Conservation (phyloP, 441 rosid species). For the Macaranga tanarius region DNA sequence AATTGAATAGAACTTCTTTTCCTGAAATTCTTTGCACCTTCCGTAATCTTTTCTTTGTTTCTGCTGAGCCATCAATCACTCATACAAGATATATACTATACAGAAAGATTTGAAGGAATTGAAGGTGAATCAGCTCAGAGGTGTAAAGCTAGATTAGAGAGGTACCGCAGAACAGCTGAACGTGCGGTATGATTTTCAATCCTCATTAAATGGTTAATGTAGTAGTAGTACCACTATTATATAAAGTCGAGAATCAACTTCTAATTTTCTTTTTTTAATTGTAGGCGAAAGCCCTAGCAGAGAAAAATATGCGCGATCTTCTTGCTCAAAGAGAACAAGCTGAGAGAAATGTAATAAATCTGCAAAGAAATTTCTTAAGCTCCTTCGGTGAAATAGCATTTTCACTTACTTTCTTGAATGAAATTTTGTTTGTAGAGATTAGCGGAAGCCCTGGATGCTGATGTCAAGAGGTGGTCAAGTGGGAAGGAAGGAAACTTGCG, state of each 20-base stretch:
- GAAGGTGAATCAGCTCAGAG: conserved; percentile 94
- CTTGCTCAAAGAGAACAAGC: conserved; percentile 87
- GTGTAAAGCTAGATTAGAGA: conserved; percentile 90
- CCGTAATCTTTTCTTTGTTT: not conserved
- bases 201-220: not conserved
- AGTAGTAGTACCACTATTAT: too few species aligned
- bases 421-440: conserved; percentile 54
- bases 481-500: conserved; percentile 96
- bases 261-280: not conserved
- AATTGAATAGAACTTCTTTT: not conserved
- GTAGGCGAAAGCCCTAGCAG: conserved; percentile 96
- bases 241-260: too few species aligned
- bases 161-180: conserved; percentile 87
- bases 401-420: conserved; percentile 18
- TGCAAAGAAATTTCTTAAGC: not conserved
- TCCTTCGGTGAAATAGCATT: not conserved
- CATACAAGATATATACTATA: conserved; percentile 28
- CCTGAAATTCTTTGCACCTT: not conserved
- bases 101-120: conserved; percentile 44
- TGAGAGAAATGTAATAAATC: conserved; percentile 63
- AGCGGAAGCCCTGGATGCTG: conserved; percentile 85
- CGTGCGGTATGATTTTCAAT: conserved; percentile 59
- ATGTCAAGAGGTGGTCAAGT: conserved; percentile 91
- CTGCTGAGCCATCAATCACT: conserved; percentile 21
- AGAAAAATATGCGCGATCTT: conserved; percentile 94